These are phyloP conservation scores for Penicillium expansum DNA, from an alignment of 2,329 filamentous ascomycete genomes.

Conservation along the genomic window DNA sequence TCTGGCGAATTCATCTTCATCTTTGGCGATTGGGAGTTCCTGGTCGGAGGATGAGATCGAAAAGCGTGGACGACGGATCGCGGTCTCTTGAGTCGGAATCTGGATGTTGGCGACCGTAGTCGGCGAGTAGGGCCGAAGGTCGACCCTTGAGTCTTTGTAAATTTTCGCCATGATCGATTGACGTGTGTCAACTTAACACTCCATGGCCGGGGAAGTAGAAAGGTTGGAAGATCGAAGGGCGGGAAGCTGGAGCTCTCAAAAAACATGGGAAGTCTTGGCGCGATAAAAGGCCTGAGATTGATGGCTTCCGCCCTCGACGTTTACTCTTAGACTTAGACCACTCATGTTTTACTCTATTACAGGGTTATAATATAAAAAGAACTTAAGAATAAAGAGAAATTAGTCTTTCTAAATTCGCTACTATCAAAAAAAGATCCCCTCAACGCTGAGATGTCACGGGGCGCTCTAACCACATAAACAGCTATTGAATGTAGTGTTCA, in stretches of 20 bases:
- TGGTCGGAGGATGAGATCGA: constrained; percentile 44
- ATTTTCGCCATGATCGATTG: constrained; percentile 61
- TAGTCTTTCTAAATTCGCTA: background rate
- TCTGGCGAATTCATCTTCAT: constrained; percentile 64
- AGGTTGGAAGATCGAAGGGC: constrained; percentile 26
- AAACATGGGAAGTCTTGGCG: constrained; percentile 39
- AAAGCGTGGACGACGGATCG: constrained; percentile 47
- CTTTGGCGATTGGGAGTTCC: constrained; percentile 53
- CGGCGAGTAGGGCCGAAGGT: constrained; percentile 69
- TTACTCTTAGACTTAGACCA: background rate
- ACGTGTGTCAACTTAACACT: constrained; percentile 29
- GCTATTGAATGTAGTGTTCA: constrained; percentile 12
- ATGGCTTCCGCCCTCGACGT: background rate
- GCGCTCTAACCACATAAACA: constrained; percentile 4
- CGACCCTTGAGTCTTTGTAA: constrained; percentile 84
- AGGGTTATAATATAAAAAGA: background rate
- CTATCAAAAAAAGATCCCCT: background rate
- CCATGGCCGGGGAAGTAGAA: constrained; percentile 30
- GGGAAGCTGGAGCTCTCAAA: constrained; percentile 34
- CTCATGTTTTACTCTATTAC: background rate
- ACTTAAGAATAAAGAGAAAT: background rate
- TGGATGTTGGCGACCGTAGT: constrained; percentile 69
- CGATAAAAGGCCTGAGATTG: constrained; percentile 9
- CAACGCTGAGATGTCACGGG: constrained; percentile 1
- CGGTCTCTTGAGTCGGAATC: constrained; percentile 53